phyloP scores from a whole-genome alignment of 1,284 basidiomycete genomes.

The Mycosarcoma mackinlayi region DNA sequence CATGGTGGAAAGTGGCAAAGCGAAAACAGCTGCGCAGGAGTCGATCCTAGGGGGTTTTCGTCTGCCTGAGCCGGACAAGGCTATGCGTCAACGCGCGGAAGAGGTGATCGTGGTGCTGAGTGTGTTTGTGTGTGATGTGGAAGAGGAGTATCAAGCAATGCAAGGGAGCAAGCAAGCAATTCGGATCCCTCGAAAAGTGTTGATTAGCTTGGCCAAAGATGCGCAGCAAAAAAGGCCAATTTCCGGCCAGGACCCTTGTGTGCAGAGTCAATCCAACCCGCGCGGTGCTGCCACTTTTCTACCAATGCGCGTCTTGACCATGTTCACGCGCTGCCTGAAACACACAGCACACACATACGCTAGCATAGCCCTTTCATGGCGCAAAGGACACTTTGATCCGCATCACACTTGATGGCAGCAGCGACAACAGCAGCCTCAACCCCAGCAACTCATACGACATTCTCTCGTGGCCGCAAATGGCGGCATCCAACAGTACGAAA shows the following conservation, averaged over 20 bases:
- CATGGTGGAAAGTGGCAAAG: conserved; percentile 9
- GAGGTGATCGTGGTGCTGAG: neutral
- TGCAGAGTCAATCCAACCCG: too few species aligned
- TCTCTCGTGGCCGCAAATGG: too few species aligned
- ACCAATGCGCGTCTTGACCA: neutral
- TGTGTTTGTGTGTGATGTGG: neutral
- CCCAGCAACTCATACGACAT: too few species aligned
- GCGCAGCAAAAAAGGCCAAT: neutral
- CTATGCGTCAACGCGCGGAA: too few species aligned
- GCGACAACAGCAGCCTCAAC: too few species aligned
- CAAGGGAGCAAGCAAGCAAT: too few species aligned
- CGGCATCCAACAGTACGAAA: neutral
- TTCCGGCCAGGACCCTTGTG: neutral
- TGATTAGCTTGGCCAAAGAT: conserved; percentile 2
- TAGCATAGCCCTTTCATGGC: too few species aligned
- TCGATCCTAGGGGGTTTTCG: too few species aligned
- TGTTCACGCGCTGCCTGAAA: neutral
- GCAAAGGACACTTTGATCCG: too few species aligned
- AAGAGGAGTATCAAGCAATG: neutral
- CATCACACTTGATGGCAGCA: too few species aligned
- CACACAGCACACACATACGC: neutral
- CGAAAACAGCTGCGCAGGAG: too few species aligned
- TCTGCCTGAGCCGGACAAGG: too few species aligned
- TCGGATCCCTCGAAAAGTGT: conserved; percentile 10
- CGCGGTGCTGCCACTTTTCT: conserved; percentile 1